Percentiles rank a stretch among this genome's conserved stretches.
phyloP scores from a whole-genome alignment of 2,329 filamentous ascomycete genomes.

The Annulohypoxylon truncatum region DNA sequence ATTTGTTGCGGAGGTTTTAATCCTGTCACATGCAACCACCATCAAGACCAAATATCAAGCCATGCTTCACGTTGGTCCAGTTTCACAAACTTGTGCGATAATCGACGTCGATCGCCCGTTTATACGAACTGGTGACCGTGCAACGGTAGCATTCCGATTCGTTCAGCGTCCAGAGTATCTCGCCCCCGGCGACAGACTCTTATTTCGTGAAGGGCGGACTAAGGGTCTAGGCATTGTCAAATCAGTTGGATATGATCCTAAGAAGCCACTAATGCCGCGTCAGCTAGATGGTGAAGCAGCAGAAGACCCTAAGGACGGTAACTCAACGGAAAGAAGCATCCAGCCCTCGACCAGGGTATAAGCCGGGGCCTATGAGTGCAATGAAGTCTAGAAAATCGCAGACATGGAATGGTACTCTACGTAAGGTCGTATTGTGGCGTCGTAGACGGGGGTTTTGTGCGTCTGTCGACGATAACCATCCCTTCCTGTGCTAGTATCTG shows the following conservation, averaged over 20 bases:
- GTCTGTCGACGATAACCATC: background rate
- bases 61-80: conserved; percentile 95
- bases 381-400: background rate
- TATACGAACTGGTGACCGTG: conserved; percentile 94
- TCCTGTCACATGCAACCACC: conserved; percentile 94
- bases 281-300: conserved; percentile 30
- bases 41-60: conserved; percentile 98
- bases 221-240: conserved; percentile 97
- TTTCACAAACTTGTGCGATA: conserved; percentile 95
- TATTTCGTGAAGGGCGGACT: conserved; percentile 94
- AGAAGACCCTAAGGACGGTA: conserved; percentile 20
- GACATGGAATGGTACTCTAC: background rate
- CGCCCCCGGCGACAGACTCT: conserved; percentile 84
- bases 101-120: conserved; percentile 97
- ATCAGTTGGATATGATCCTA: conserved; percentile 84
- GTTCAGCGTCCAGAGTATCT: conserved; percentile 95
- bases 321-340: conserved; percentile 30
- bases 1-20: conserved; percentile 89
- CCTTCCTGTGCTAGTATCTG: background rate
- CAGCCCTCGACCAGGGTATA: conserved; percentile 36
- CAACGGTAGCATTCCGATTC: conserved; percentile 92
- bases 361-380: conserved; percentile 37
- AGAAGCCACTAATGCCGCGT: conserved; percentile 55
- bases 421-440: background rate
- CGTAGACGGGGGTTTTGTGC: background rate